Conservation (phyloP, 1,139 yeast species). For the Magnusiomyces tetraspermus region DNA sequence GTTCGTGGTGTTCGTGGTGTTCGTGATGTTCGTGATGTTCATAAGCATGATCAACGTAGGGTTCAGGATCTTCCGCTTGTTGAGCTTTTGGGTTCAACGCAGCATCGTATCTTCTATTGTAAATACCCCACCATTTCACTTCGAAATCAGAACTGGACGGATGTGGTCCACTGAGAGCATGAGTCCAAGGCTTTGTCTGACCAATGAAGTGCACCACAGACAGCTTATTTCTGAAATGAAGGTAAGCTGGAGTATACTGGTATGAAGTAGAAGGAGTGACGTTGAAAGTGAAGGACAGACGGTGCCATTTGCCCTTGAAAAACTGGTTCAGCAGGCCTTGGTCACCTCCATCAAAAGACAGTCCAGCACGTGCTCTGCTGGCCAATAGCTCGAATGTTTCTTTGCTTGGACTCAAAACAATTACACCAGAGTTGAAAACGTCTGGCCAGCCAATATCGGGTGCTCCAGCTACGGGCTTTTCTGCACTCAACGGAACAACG, state of each 20-base stretch:
- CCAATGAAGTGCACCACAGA: slow-evolving; percentile 79
- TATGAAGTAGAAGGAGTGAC: slow-evolving; percentile 79
- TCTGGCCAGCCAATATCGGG: slow-evolving; percentile 97
- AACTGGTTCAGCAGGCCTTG: slow-evolving; percentile 85
- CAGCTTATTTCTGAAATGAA: slow-evolving; percentile 47
- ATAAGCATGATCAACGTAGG: background rate
- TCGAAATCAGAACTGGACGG: slow-evolving; percentile 12
- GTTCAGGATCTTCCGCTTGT: background rate
- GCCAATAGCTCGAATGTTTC: slow-evolving; percentile 39
- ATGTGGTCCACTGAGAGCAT: slow-evolving; percentile 14
- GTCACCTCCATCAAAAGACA: slow-evolving; percentile 89
- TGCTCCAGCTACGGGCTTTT: slow-evolving; percentile 43
- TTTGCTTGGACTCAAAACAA: slow-evolving; percentile 53
- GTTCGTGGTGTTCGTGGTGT: background rate
- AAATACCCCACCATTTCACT: slow-evolving; percentile 40
- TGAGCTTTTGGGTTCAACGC: slow-evolving; percentile 8
- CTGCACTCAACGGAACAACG: slow-evolving; percentile 17
- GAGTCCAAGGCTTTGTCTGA: slow-evolving; percentile 68
- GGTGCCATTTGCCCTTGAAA: slow-evolving; percentile 55
- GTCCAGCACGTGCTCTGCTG: slow-evolving; percentile 30
- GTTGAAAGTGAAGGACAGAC: slow-evolving; percentile 72
- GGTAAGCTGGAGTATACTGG: slow-evolving; percentile 71
- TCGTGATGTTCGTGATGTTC: background rate
- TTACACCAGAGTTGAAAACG: slow-evolving; percentile 82
- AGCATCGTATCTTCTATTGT: slow-evolving; percentile 33